Percentiles rank a stretch among this genome's conserved stretches.
phyloP scores from a whole-genome alignment of 441 rosid species.

The Biscutella auriculata region DNA sequence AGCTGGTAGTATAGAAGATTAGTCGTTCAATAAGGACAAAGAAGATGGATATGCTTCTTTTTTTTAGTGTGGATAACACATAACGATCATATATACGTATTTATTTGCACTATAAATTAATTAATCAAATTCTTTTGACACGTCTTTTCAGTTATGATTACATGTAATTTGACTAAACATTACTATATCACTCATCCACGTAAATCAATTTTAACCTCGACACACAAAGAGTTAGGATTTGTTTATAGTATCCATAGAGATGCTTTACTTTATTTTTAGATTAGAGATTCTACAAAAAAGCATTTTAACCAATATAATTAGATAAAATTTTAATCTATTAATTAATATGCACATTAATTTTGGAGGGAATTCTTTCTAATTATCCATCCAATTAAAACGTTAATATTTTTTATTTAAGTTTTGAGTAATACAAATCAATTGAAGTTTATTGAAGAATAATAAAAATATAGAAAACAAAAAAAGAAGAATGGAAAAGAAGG shows the following conservation, averaged over 20 bases:
- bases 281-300: too few relatives aligned
- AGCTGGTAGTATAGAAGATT: slow-evolving; percentile 15
- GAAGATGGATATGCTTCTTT: slow-evolving; percentile 22
- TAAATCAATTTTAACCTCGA: background rate
- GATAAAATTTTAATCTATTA: too few relatives aligned
- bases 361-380: too few relatives aligned
- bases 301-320: too few relatives aligned
- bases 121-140: slow-evolving; percentile 8
- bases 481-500: slow-evolving; percentile 1
- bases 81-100: slow-evolving; percentile 17
- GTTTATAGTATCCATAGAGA: background rate
- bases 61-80: slow-evolving; percentile 22
- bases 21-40: slow-evolving; percentile 16
- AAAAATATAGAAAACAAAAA: background rate
- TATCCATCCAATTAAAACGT: too few relatives aligned
- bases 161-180: slow-evolving; percentile 11
- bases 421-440: too few relatives aligned
- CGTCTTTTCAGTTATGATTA: slow-evolving; percentile 15
- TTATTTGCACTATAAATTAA: slow-evolving; percentile 6
- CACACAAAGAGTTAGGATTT: background rate
- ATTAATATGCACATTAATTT: too few relatives aligned
- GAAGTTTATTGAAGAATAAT: too few relatives aligned
- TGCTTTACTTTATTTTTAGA: background rate
- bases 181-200: background rate
- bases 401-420: too few relatives aligned